These are phyloP conservation scores for Psilocybe sp. DNA, from an alignment of 768 basidiomycete species.

Conservation along the genomic window DNA sequence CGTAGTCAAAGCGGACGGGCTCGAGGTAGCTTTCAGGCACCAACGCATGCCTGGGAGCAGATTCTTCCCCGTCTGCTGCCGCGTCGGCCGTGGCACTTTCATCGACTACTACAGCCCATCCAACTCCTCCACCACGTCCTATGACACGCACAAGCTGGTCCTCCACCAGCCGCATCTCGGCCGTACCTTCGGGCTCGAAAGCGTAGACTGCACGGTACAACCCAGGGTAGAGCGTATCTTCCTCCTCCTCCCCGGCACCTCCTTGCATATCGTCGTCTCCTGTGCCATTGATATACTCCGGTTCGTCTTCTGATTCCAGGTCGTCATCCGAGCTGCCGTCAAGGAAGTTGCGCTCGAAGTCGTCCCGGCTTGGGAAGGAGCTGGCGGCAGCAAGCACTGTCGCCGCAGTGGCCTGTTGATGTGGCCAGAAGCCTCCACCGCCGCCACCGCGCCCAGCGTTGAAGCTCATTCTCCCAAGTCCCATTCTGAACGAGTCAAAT, in stretches of 20 bases:
- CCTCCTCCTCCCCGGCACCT: conserved; percentile 28
- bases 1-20: conserved; percentile 44
- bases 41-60: conserved; percentile 50
- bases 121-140: conserved; percentile 74
- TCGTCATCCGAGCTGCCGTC: conserved; percentile 15
- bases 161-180: conserved; percentile 79
- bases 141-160: conserved; percentile 74
- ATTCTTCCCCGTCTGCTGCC: conserved; percentile 12
- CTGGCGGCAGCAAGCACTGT: conserved; percentile 17
- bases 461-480: conserved; percentile 25
- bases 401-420: conserved; percentile 3
- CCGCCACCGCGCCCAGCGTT: conserved; percentile 21
- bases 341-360: conserved; percentile 33
- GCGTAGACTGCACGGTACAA: conserved; percentile 75
- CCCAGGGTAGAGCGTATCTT: conserved; percentile 58
- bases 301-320: conserved; percentile 25
- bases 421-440: not conserved
- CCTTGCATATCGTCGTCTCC: conserved; percentile 1
- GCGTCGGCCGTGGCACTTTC: conserved; percentile 7
- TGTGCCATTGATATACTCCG: conserved; percentile 13
- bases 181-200: conserved; percentile 77
- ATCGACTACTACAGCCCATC: conserved; percentile 73
- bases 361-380: conserved; percentile 38
- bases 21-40: conserved; percentile 82
- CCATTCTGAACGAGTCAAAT: conserved; percentile 22